Conservation (phyloP, 371 early-diverging fungal genomes). For the Rhizomucor pusillus region DNA sequence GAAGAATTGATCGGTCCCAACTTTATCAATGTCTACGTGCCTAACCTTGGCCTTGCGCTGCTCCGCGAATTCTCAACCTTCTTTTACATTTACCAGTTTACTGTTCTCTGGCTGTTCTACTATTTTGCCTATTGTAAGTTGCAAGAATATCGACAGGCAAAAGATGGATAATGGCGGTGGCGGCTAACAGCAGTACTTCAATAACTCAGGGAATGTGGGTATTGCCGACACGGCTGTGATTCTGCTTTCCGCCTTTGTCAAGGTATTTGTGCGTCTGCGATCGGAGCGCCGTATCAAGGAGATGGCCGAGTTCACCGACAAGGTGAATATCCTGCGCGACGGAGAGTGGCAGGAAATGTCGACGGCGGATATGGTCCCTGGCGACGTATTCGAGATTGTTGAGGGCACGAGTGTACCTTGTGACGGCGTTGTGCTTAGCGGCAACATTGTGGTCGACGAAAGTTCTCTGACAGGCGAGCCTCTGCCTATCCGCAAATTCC, state of each 20-base stretch:
- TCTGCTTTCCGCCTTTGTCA: constrained; percentile 66
- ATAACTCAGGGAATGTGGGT: constrained; percentile 67
- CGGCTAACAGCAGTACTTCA: too few species aligned
- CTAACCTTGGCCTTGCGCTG: constrained; percentile 50
- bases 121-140: constrained; percentile 65
- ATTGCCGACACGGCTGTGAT: constrained; percentile 72
- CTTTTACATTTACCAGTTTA: constrained; percentile 80
- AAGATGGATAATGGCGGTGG: too few species aligned
- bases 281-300: constrained; percentile 66
- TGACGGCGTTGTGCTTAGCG: constrained; percentile 66
- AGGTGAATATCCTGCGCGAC: constrained; percentile 53
- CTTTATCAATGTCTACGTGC: constrained; percentile 65
- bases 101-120: constrained; percentile 72
- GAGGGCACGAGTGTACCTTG: constrained; percentile 58
- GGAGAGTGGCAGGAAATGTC: constrained; percentile 52
- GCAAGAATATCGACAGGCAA: too few species aligned
- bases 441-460: constrained; percentile 74
- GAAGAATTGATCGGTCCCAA: constrained; percentile 71
- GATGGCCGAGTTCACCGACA: constrained; percentile 64
- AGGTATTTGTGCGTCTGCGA: constrained; percentile 63
- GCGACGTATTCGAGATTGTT: constrained; percentile 67
- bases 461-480: constrained; percentile 68
- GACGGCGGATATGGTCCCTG: constrained; percentile 64
- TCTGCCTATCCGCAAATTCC: constrained; percentile 60
- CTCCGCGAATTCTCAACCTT: constrained; percentile 66